These are phyloP conservation scores for Rhizoctonia solani DNA, from an alignment of 1,284 basidiomycete genomes.

Conservation along the genomic window DNA sequence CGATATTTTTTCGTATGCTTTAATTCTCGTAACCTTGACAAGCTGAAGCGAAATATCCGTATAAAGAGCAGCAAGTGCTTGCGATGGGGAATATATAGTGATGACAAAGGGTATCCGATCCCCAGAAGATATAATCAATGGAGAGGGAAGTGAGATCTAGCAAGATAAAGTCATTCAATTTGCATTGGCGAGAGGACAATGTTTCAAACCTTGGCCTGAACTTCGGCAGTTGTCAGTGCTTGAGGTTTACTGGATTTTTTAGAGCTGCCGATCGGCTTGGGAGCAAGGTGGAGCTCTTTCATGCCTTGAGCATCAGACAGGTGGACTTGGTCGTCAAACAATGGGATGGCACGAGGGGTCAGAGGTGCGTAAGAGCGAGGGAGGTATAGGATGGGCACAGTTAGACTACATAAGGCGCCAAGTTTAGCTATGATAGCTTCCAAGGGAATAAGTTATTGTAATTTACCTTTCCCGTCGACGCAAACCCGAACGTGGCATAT, in stretches of 20 bases:
- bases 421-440: background rate
- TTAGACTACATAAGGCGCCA: background rate
- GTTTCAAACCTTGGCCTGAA: background rate
- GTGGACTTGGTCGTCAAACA: background rate
- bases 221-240: background rate
- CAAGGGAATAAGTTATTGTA: background rate
- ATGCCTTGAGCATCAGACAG: background rate
- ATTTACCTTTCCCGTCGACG: slow-evolving; percentile 13
- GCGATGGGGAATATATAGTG: slow-evolving; percentile 1
- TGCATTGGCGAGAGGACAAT: background rate
- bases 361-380: slow-evolving; percentile 1
- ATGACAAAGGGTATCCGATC: slow-evolving; percentile 17
- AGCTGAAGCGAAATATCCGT: slow-evolving; percentile 12
- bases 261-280: background rate
- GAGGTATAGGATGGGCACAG: slow-evolving; percentile 8
- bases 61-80: slow-evolving; percentile 2
- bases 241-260: background rate
- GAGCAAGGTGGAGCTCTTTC: slow-evolving; percentile 2
- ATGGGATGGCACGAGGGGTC: background rate
- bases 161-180: background rate
- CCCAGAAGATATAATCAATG: background rate
- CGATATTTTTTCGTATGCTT: background rate
- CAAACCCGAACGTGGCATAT: slow-evolving; percentile 10
- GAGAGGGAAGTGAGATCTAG: slow-evolving; percentile 13
- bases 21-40: background rate